These are phyloP conservation scores for Dactylonectria macrodidyma DNA, from an alignment of 2,329 filamentous ascomycete species.

Conservation along the genomic window DNA sequence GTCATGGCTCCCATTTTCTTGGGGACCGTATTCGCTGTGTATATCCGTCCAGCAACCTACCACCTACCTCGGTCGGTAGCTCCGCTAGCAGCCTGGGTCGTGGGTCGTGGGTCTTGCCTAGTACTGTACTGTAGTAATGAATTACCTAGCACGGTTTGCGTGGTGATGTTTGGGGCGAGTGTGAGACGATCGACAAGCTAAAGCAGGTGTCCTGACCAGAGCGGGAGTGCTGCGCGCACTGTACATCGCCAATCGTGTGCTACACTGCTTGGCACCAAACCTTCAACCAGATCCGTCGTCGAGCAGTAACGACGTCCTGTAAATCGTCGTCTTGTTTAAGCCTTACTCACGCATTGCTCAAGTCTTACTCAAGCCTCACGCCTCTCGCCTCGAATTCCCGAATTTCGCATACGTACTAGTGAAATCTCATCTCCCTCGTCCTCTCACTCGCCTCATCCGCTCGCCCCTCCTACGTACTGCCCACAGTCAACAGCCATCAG, in stretches of 20 bases:
- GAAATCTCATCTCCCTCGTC: background rate
- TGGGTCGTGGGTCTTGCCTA: too few relatives aligned
- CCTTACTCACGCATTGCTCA: background rate
- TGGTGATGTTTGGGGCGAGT: background rate
- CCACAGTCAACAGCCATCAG: too few relatives aligned
- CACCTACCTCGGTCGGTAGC: background rate
- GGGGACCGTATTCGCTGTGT: too few relatives aligned
- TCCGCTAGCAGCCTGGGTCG: background rate
- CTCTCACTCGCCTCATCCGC: background rate
- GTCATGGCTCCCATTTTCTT: too few relatives aligned
- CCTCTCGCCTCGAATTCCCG: background rate
- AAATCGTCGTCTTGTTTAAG: slow-evolving; percentile 12
- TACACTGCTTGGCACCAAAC: background rate
- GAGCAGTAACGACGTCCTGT: slow-evolving; percentile 19
- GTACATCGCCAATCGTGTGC: slow-evolving; percentile 41
- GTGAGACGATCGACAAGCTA: background rate
- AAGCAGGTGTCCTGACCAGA: slow-evolving; percentile 2
- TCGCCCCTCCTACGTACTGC: background rate
- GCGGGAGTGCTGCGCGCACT: slow-evolving; percentile 39
- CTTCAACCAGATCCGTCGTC: slow-evolving; percentile 19
- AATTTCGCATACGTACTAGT: background rate
- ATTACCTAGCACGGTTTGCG: background rate
- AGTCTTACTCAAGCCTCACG: background rate
- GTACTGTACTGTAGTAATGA: too few relatives aligned
- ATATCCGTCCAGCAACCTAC: too few relatives aligned